These are phyloP conservation scores for Rehmannia glutinosa DNA, from an alignment of 257 asterid species.

Conservation along the genomic window DNA sequence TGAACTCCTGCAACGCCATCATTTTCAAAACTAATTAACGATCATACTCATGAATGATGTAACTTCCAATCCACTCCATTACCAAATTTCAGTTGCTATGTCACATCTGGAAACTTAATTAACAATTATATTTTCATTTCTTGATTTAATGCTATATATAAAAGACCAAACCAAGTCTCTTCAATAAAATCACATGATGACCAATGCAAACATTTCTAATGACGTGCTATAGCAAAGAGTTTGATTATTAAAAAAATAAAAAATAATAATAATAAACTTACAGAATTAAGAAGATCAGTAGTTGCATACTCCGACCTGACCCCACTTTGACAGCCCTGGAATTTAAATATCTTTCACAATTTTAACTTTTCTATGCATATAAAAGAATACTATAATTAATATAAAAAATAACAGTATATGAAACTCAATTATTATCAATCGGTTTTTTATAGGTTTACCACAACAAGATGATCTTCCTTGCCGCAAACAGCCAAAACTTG, in stretches of 20 bases:
- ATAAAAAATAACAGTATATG: neutral
- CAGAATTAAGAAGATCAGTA: constrained; percentile 60
- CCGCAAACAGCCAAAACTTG: constrained; percentile 41
- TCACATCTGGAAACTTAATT: too few species aligned
- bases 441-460: too few species aligned
- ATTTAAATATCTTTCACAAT: neutral
- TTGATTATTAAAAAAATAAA: neutral
- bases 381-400: neutral
- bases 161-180: too few species aligned
- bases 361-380: neutral
- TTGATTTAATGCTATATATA: too few species aligned
- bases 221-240: neutral
- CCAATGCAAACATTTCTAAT: too few species aligned
- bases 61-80: neutral
- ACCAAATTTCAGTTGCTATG: neutral
- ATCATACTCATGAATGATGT: too few species aligned
- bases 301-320: constrained; percentile 76
- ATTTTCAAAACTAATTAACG: neutral
- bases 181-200: too few species aligned
- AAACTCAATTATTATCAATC: too few species aligned
- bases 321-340: constrained; percentile 86
- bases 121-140: too few species aligned
- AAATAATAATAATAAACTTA: constrained; percentile 25
- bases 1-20: constrained; percentile 43
- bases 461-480: constrained; percentile 60